phyloP scores from a whole-genome alignment of 1,284 basidiomycete species.

The Pseudozyma tsukubaensis region DNA sequence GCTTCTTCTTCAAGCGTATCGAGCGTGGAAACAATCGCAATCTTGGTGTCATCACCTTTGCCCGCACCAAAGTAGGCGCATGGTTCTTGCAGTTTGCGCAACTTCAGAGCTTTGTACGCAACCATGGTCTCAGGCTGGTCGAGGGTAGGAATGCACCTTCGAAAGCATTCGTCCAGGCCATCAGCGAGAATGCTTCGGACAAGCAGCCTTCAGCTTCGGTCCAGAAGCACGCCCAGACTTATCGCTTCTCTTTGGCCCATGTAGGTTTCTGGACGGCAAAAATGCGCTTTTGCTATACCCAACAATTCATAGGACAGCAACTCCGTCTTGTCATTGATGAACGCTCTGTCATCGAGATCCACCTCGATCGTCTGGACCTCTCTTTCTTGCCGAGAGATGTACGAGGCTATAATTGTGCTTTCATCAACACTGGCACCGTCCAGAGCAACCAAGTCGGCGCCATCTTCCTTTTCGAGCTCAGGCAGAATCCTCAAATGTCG shows the following conservation, averaged over 20 bases:
- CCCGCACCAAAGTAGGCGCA: slow-evolving; percentile 2
- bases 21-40: not conserved
- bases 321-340: slow-evolving; percentile 7
- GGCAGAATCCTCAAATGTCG: slow-evolving; percentile 14
- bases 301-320: not conserved
- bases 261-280: slow-evolving; percentile 20
- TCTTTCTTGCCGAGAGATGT: slow-evolving; percentile 36
- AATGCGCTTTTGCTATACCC: slow-evolving; percentile 5
- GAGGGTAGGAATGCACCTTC: not conserved
- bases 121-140: slow-evolving; percentile 5
- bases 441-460: not conserved
- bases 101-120: slow-evolving; percentile 1
- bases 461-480: slow-evolving; percentile 21
- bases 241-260: not conserved
- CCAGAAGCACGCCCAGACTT: slow-evolving; percentile 3
- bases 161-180: slow-evolving; percentile 15
- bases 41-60: slow-evolving; percentile 31
- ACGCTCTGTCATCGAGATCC: slow-evolving; percentile 11
- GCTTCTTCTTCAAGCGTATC: slow-evolving; percentile 25
- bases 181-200: slow-evolving; percentile 21
- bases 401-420: not conserved
- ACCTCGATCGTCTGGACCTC: not conserved
- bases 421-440: not conserved
- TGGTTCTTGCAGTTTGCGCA: slow-evolving; percentile 24
- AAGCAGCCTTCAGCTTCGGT: slow-evolving; percentile 20